phyloP scores from a whole-genome alignment of 2,329 filamentous ascomycete genomes.

The Fusarium palustre region DNA sequence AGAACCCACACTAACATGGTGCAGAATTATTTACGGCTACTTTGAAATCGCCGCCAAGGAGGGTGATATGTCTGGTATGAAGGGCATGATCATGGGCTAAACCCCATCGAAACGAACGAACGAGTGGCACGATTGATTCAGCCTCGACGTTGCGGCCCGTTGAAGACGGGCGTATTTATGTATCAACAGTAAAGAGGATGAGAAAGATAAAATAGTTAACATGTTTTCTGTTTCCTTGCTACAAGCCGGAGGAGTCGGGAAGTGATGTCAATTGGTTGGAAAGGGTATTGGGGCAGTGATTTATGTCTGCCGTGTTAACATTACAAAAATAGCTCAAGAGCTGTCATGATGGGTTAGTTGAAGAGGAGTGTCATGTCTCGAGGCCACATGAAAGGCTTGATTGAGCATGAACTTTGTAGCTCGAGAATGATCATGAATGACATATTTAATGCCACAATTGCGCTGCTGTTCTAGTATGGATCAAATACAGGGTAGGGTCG shows the following conservation, averaged over 20 bases:
- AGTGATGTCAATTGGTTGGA: conserved; percentile 44
- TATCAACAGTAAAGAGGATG: conserved; percentile 47
- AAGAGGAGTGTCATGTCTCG: conserved; percentile 27
- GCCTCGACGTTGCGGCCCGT: conserved; percentile 35
- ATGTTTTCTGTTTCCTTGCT: conserved; percentile 45
- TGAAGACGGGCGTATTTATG: conserved; percentile 39
- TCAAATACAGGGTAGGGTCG: not conserved
- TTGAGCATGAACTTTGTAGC: conserved; percentile 35
- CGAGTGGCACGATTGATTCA: conserved; percentile 38
- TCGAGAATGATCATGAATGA: conserved; percentile 46
- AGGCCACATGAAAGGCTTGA: conserved; percentile 15
- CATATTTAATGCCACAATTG: conserved; percentile 39
- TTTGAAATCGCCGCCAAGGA: conserved; percentile 99
- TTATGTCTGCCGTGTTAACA: conserved; percentile 42
- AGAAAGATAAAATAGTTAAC: conserved; percentile 49
- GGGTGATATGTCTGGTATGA: conserved; percentile 89
- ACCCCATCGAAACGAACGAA: conserved; percentile 33
- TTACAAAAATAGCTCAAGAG: conserved; percentile 37
- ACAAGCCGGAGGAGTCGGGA: conserved; percentile 43
- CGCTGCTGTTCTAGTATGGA: not conserved
- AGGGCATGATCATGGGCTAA: conserved; percentile 79
- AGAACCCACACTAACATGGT: conserved; percentile 48
- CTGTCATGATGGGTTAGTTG: conserved; percentile 41
- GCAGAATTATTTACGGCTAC: conserved; percentile 97
- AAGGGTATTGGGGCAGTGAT: conserved; percentile 42